Evolutionary conservation across 2,329 filamentous ascomycete genomes (phyloP), one percentile per base, ranked within the genome.

Genomic region (Aspergillus tanneri): DNA sequence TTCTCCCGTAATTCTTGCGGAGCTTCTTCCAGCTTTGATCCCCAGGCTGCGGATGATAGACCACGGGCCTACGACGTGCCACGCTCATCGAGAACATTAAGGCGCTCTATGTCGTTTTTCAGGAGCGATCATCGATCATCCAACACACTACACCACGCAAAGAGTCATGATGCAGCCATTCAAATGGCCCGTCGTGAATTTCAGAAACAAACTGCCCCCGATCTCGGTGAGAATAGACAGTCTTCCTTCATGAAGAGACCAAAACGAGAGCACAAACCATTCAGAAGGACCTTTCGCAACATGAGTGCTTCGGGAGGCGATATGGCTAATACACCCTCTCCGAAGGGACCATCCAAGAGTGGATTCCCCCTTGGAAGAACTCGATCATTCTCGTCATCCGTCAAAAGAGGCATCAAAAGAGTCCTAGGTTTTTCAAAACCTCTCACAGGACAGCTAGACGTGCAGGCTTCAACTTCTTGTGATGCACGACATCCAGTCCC

Each of bases 21-120:
- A 24, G 27, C 46, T 3, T 43, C 55, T 5, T 42, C 54, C 16
- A 40, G 52, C 2, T 40, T 28, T 9, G 48, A 49, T 43, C 37
- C 46, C 34, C 46, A 48, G 46, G 44, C 22, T 24, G 28, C 44
- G n/a, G 8, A 30, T 43, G 27, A 36, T n/a, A 32, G 39, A n/a
- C 39, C 22, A 16, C 32, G 37, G 4, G 7, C 37, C n/a, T 23
- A 24, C n/a, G 30, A 51, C 23, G 28, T 23, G 18, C 51, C 57
- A 22, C 54, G 56, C 22, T 42, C 52, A 8, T 46, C 55, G 38
- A 49, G 56, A 16, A 65, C 64, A 3, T 54, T 74, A 47, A 64
- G 67, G 46, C 69, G 65, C n/a, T 74, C 74, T 1, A 60, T 71
- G 43, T 74, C 73, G 11, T 73, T 76, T 44, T 61, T 73, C 27